phyloP scores from a whole-genome alignment of 2,329 filamentous ascomycete genomes.

The Aureobasidium sp. region DNA sequence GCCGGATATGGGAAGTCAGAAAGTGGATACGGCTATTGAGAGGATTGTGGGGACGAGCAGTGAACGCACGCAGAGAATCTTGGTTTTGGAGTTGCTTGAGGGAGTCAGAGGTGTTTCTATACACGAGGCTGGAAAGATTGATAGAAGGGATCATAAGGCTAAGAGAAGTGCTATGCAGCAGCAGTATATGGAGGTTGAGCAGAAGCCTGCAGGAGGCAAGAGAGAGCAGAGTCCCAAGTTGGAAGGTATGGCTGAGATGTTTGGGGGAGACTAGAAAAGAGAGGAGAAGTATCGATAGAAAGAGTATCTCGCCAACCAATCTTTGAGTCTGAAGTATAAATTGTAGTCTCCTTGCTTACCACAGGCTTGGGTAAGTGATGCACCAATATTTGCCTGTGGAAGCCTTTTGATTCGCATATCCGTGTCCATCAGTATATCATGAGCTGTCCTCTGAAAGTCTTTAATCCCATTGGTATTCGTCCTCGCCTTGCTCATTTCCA shows the following conservation, averaged over 20 bases:
- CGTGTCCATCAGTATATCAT: too few species aligned
- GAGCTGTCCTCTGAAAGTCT: too few species aligned
- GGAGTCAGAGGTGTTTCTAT: slow-evolving; percentile 85
- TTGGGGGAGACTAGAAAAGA: slow-evolving; percentile 21
- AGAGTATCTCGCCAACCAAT: too few species aligned
- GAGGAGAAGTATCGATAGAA: too few species aligned
- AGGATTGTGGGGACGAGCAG: slow-evolving; percentile 29
- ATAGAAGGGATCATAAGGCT: slow-evolving; percentile 25
- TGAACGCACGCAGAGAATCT: slow-evolving; percentile 66
- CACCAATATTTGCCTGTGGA: too few species aligned
- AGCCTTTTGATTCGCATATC: too few species aligned
- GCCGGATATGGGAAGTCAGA: slow-evolving; percentile 62
- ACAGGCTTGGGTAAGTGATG: too few species aligned
- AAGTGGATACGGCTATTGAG: slow-evolving; percentile 50
- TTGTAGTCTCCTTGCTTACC: too few species aligned
- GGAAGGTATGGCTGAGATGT: slow-evolving; percentile 38
- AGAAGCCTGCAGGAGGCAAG: slow-evolving; percentile 24
- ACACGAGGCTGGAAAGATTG: slow-evolving; percentile 82
- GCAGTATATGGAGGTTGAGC: slow-evolving; percentile 36
- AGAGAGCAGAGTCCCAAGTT: slow-evolving; percentile 32
- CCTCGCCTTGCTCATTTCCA: too few species aligned
- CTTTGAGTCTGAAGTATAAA: too few species aligned
- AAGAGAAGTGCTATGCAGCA: slow-evolving; percentile 23
- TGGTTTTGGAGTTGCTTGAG: slow-evolving; percentile 77
- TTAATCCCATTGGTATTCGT: too few species aligned